Evolutionary conservation across 768 basidiomycete species (phyloP), one percentile per base, ranked within the genome.

Genomic region (Kondoa subrosea): DNA sequence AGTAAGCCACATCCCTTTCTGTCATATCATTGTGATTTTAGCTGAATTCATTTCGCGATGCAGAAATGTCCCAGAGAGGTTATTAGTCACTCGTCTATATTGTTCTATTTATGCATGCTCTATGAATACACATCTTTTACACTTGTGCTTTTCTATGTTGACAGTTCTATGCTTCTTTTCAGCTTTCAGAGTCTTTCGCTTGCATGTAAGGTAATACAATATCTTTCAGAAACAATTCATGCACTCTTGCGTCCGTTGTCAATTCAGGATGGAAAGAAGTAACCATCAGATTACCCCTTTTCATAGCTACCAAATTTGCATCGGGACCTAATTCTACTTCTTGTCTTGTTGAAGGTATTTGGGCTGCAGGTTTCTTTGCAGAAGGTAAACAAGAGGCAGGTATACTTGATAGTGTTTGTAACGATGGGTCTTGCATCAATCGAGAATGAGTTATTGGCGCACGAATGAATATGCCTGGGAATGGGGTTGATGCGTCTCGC

Each of bases 211-310:
- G 40, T 21, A 8, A 8, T 8, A 50, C 40, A 8, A 50, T 21
- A 50, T 21, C 21, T 50, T 21, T 50, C 40, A 50, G 21, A 21
- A 50, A 50, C 40, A 50, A 50, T 21, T 50, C 40, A 21, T 50
- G 40, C 40, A 50, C 40, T 50, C 92, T 84, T 68, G 83, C 78
- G 74, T 97, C 93, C 67, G 81, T 81, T 27, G 89, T 91, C 58
- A 97, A 80, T 76, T 97, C 93, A 0, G 92, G 93, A 75, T 97
- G 93, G 79, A 95, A 96, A 0, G 86, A 89, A 2, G 91, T 91
- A 31, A 91, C 81, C 69, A 97, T 80, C 75, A 90, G 85, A 30
- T 79, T 80, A 30, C 92, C 92, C 75, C 95, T 89, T 1, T 85
- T 83, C 21, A 91, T 77, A 21, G 91, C 91, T 62, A 96, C 91